Base-by-base conservation (phyloP, 352 stramenopile genomes). In the Pythium angustatum region DNA sequence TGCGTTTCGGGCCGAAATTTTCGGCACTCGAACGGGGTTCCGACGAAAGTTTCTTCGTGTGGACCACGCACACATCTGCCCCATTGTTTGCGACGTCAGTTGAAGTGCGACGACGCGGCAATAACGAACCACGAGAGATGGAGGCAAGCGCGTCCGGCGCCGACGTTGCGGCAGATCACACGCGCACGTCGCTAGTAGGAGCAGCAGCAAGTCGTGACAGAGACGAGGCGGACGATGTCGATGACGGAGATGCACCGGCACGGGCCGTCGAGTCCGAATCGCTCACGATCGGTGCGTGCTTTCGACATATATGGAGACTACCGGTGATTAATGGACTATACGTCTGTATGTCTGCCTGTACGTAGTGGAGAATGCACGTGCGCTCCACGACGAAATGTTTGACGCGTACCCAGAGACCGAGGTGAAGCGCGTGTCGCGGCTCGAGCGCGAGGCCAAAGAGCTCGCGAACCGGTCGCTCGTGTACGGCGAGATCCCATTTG, bases 371-470 rank as follows among this genome's bases (percentile, higher is more conserved):
- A 76, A 89, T 57, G 75, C 63, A 9, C 49, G 27, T 15, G 58
- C 62, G 45, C 64, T 81, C 28, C 81, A 90, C 45, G 66, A 58
- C 6, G 71, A 87, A 60, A 70, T 90, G 48, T 90, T 88, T 38
- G 54, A 44, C 17, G 69, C 74, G 57, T 81, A 72, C 36, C 71
- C 78, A 5, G 81, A 89, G 60, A 59, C 62, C 1, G 65, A 73
- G 28, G 80, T 68, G 19, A 89, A 89, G 64, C 77, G 72, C 52
- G 78, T 86, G 55, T 89, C 80, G 56, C 68, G 80, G 7, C 64
- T 86, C 43, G 80, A 89, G 71, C 80, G 80, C 30, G 80, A 89
- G 66, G 77, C 79, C 48, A 89, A 87, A 59, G 76, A 83, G 43
- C 68, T 87, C 53, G 68, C 75, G 22, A 86, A 86, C 31, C 76